Percentiles rank a stretch among this genome's conserved stretches.
These are phyloP conservation scores for Ogataea trehalophila DNA, from an alignment of 805 yeast species.

Conservation along the genomic window DNA sequence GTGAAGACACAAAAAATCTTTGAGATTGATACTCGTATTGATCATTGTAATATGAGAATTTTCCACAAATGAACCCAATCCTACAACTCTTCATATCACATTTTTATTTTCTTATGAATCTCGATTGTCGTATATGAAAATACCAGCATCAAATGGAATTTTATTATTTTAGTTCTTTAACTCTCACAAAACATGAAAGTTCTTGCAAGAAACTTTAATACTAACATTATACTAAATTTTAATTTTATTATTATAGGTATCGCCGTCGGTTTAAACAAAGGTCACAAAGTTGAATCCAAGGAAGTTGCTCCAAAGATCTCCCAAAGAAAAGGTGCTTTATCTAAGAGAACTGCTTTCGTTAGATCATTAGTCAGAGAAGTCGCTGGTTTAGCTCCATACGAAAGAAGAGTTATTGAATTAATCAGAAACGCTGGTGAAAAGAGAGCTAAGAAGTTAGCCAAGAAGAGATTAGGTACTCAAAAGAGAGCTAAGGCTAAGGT, in stretches of 20 bases:
- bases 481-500: slow-evolving; percentile 99
- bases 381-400: slow-evolving; percentile 99
- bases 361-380: slow-evolving; percentile 95
- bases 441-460: slow-evolving; percentile 99
- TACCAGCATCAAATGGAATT: too few species aligned
- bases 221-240: slow-evolving; percentile 8
- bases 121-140: too few species aligned
- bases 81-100: too few species aligned
- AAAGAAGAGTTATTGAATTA: slow-evolving; percentile 98
- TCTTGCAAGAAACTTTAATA: background rate
- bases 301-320: slow-evolving; percentile 85
- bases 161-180: too few species aligned
- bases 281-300: slow-evolving; percentile 89
- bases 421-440: slow-evolving; percentile 99
- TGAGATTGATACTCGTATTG: too few species aligned
- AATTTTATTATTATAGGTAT: slow-evolving; percentile 50
- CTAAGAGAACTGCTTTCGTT: slow-evolving; percentile 95
- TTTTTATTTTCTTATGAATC: too few species aligned
- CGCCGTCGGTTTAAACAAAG: slow-evolving; percentile 99
- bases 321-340: slow-evolving; percentile 92
- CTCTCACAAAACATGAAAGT: too few species aligned
- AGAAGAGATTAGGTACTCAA: slow-evolving; percentile 99
- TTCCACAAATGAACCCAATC: too few species aligned
- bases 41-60: too few species aligned
- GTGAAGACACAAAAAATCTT: too few species aligned